These are phyloP conservation scores for Candida ipomoeae DNA, from an alignment of 805 yeast species.

Conservation along the genomic window DNA sequence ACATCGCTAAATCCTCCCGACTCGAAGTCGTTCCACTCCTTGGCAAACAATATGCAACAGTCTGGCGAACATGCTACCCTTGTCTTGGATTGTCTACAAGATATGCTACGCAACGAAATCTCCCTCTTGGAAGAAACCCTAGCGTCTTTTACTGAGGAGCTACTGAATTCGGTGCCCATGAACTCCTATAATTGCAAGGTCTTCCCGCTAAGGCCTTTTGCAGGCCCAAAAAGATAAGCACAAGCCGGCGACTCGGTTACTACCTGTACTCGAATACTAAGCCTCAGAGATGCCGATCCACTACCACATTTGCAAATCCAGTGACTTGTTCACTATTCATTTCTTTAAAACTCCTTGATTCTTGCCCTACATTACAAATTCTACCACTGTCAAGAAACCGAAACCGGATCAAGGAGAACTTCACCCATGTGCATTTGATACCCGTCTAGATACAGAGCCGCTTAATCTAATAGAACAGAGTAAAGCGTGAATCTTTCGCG, in stretches of 20 bases:
- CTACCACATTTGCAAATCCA: background rate
- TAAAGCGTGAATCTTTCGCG: background rate
- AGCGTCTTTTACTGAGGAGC: conserved; percentile 11
- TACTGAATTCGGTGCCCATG: conserved; percentile 19
- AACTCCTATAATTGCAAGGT: conserved; percentile 16
- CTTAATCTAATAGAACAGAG: background rate
- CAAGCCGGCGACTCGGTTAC: background rate
- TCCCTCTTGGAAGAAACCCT: conserved; percentile 18
- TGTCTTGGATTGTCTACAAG: conserved; percentile 26
- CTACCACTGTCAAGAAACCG: background rate
- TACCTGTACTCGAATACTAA: no score
- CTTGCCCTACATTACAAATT: background rate
- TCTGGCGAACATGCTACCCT: conserved; percentile 5
- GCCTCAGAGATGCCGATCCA: background rate
- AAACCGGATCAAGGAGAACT: background rate
- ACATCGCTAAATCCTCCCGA: background rate
- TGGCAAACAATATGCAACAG: background rate
- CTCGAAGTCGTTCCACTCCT: background rate
- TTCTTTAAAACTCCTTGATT: background rate
- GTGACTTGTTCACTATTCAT: background rate
- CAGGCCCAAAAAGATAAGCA: background rate
- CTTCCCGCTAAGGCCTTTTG: background rate
- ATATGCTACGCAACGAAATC: conserved; percentile 24
- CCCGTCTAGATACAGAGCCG: background rate
- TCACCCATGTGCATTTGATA: background rate